Base-by-base conservation (phyloP, 1,284 basidiomycete genomes). In the Cryptococcus sp. region DNA sequence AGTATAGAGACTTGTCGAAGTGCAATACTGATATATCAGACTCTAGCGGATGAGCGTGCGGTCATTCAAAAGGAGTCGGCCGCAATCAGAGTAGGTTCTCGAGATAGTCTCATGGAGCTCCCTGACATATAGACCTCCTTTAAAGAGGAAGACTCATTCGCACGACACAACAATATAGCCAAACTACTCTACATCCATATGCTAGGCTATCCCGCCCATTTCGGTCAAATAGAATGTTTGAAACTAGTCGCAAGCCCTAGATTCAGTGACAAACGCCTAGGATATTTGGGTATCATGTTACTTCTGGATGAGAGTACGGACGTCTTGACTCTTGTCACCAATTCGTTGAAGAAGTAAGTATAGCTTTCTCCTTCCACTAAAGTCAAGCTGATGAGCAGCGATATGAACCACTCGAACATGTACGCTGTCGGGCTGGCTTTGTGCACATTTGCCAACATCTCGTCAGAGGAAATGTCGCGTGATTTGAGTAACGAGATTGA, bases 321-420 rank as follows among this genome's bases (percentile, higher is more conserved):
- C 75, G 94, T 98, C 0, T 79, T 99, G 60, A 99, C 91, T 2
- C 81, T 99, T 36, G 94, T 99, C 47, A 98, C 96, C 24, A 99
- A 98, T 73, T 96, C 92, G 25, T 77, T 98, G 63, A 99, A 99
- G 78, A 99, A 98, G 93, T 97, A 69, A 63, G 86, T 79, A 4
- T 34, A 19, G 19, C 39, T 44, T 52, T 10, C 36, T 21, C 24
- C 37, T 43, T 36, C 7, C 24, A n/a, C 18, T 9, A 10, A 43
- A 45, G 24, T 18, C 22, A 45, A 9, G 11, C 31, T 25, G 23
- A 45, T 7, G 25, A 45, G n/a, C 66, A 98, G 93, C 76, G 96
- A 98, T 77, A 93, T 99, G 91, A 98, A 98, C 75, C 93, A 98
- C 77, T 87, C 93, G 11, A 98, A 98, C 77, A 97, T 97, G 90